phyloP scores from a whole-genome alignment of 768 basidiomycete species.

The Cubamyces sp. region DNA sequence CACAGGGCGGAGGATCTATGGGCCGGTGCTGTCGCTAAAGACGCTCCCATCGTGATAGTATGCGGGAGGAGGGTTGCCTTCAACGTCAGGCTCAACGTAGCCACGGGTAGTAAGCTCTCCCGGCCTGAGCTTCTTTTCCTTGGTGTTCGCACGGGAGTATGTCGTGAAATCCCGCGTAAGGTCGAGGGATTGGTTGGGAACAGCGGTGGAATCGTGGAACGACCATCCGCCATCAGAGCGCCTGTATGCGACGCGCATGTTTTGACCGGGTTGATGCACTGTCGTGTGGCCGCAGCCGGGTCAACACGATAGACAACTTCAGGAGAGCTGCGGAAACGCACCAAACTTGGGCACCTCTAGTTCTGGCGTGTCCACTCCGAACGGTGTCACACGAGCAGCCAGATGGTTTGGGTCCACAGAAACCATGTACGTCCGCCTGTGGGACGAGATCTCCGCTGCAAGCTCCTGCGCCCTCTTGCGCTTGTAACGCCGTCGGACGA shows the following conservation, averaged over 20 bases:
- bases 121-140: conserved; percentile 27
- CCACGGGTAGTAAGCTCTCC: conserved; percentile 32
- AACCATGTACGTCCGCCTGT: conserved; percentile 23
- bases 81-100: conserved; percentile 25
- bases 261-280: conserved; percentile 56
- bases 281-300: not conserved
- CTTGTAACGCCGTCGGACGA: conserved; percentile 18
- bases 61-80: conserved; percentile 24
- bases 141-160: conserved; percentile 12
- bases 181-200: conserved; percentile 15
- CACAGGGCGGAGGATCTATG: not conserved
- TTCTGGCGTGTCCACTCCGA: conserved; percentile 20
- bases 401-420: conserved; percentile 23
- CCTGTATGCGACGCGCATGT: conserved; percentile 62
- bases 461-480: conserved; percentile 1
- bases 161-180: conserved; percentile 19
- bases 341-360: conserved; percentile 22
- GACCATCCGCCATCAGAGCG: conserved; percentile 60
- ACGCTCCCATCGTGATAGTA: conserved; percentile 22
- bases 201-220: conserved; percentile 41
- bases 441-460: conserved; percentile 11
- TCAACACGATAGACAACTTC: not conserved
- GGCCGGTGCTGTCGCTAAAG: conserved; percentile 21
- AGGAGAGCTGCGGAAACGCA: conserved; percentile 1
- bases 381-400: conserved; percentile 24